A percentile compares a stretch with the other conserved stretches of the same genome.
phyloP scores from a whole-genome alignment of 306 rosid genomes.

The Hippophae rhamnoides region DNA sequence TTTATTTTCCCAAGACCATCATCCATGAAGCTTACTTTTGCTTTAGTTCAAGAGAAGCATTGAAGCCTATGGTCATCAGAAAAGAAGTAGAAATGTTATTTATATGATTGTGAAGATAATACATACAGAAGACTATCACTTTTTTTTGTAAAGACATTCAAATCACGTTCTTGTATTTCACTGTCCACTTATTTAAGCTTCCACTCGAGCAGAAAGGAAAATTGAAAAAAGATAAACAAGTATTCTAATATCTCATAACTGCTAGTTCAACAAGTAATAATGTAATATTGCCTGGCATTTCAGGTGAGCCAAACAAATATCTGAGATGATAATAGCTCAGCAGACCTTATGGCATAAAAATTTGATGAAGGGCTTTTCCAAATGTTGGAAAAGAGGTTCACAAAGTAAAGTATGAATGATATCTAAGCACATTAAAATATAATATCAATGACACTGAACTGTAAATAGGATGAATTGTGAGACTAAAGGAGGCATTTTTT shows the following conservation, averaged over 20 bases:
- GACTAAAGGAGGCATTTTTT: neutral
- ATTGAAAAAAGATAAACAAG: neutral
- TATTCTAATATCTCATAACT: too few relatives aligned
- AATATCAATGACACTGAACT: too few relatives aligned
- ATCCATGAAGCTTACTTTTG: constrained; percentile 51
- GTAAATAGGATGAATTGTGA: too few relatives aligned
- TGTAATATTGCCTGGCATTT: too few relatives aligned
- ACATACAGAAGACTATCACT: neutral
- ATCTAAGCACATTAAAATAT: too few relatives aligned
- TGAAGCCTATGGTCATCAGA: constrained; percentile 7
- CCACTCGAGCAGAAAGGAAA: too few relatives aligned
- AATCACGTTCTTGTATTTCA: too few relatives aligned
- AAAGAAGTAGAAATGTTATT: neutral
- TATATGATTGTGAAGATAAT: neutral
- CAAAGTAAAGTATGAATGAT: neutral
- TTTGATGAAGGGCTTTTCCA: too few relatives aligned
- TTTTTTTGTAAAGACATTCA: too few relatives aligned
- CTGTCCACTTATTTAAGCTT: too few relatives aligned
- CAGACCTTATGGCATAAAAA: neutral
- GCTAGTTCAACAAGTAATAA: too few relatives aligned
- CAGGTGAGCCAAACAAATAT: too few relatives aligned
- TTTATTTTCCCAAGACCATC: constrained; percentile 54
- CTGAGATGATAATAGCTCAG: neutral
- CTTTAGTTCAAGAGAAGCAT: constrained; percentile 5
- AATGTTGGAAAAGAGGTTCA: neutral